A percentile compares a stretch with the other conserved stretches of the same genome.
Conservation (phyloP, 371 early-diverging fungal genomes). For the Syncephalastrum racemosum region DNA sequence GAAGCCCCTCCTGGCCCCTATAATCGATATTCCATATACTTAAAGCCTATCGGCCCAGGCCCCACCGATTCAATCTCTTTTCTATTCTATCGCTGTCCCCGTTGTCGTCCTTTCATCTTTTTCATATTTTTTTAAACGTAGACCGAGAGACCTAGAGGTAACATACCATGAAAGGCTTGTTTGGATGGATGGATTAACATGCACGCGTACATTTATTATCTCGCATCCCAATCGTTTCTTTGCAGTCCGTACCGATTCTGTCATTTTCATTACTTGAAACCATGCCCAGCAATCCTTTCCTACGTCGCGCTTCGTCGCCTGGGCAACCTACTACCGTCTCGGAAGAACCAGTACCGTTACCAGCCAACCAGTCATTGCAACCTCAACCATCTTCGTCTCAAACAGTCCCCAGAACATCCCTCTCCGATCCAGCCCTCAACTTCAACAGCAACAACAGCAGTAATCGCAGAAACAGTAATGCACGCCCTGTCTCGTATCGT, state of each 20-base stretch:
- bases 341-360: background rate
- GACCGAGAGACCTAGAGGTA: too few relatives aligned
- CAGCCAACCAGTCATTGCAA: background rate
- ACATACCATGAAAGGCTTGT: too few relatives aligned
- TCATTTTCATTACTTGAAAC: too few relatives aligned
- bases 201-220: too few relatives aligned
- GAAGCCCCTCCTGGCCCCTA: background rate
- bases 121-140: too few relatives aligned
- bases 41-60: background rate
- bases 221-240: too few relatives aligned
- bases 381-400: too few relatives aligned
- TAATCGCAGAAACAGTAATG: too few relatives aligned
- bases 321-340: slow-evolving; percentile 3
- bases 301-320: slow-evolving; percentile 20
- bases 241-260: too few relatives aligned
- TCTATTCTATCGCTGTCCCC: too few relatives aligned
- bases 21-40: background rate
- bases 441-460: background rate
- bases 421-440: background rate
- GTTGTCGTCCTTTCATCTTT: too few relatives aligned
- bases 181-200: too few relatives aligned
- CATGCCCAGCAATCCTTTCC: slow-evolving; percentile 12
- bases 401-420: background rate
- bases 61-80: background rate
- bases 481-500: slow-evolving; percentile 10